phyloP scores from a whole-genome alignment of 306 rosid genomes.

The Malus sieversii region DNA sequence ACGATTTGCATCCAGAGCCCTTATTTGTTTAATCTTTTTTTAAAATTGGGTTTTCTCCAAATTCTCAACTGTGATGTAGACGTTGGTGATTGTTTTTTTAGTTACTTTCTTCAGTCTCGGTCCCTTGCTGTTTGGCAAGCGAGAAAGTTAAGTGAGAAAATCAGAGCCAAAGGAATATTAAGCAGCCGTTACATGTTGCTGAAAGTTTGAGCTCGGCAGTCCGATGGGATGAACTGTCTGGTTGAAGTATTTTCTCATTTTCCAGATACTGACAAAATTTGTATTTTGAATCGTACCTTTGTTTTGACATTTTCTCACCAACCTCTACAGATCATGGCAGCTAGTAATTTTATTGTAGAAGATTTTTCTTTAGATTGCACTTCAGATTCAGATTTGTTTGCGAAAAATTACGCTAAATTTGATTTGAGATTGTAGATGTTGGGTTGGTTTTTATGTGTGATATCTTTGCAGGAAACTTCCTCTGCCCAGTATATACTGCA shows the following conservation, averaged over 20 bases:
- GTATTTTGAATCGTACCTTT: neutral
- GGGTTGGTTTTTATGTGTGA: neutral
- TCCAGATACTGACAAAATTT: neutral
- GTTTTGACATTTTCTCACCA: neutral
- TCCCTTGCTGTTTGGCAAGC: neutral
- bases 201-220: neutral
- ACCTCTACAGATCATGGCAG: conserved; percentile 9
- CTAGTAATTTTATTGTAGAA: neutral
- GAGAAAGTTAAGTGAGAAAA: neutral
- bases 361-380: neutral
- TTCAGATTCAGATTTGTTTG: neutral
- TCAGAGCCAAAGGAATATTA: neutral
- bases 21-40: neutral
- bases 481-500: conserved; percentile 99
- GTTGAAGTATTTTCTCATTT: neutral
- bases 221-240: conserved; percentile 3
- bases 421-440: neutral
- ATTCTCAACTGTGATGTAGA: neutral
- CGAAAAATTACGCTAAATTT: neutral
- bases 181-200: neutral
- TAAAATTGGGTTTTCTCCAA: too few relatives aligned
- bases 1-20: neutral
- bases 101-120: neutral
- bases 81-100: neutral
- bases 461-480: conserved; percentile 70